Base-by-base conservation (phyloP, 129 eudicot species). In the Escallonia rubra region DNA sequence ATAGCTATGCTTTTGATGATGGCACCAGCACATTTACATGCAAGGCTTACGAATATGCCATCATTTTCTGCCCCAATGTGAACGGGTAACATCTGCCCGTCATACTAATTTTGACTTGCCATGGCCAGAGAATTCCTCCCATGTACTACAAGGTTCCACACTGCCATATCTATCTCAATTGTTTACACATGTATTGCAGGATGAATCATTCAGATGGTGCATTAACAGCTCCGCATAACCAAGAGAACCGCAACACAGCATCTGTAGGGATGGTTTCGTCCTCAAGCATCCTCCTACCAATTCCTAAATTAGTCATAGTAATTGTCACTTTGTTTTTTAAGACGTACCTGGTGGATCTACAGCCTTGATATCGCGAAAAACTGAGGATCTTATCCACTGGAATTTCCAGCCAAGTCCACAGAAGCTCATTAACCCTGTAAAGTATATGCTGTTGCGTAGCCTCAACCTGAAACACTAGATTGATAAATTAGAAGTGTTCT, bases 11-110 rank as follows among this genome's bases (percentile, higher is more conserved):
- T 3, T 93, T 83, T 72, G 98, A 93, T 68, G 98, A 93, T 72
- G 86, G 92, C 64, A 88, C 96, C 4, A 92, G 96, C 87, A 92
- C 95, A 16, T 92, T 89, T 64, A 92, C 98, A 3, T 89, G 98
- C 87, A 84, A 89, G 72, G 95, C 98, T 57, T 59, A 71, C 47
- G 95, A 89, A 55, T 92, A 92, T 49, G 47, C 73, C 73, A 84
- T 93, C 64, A 72, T 84, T 40, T 93, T 89, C 70, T 93, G 98
- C 71, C 98, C 96, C 54, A 76, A 78, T 40, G 16, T 66, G 72
- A 76, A 72, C 34, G 86, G 88, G 96, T 87, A 83, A 76, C 11
- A 16, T 53, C 16, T 23, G 46, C 59, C 13, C 53, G 47, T 69
- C 67, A 54, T 6, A 3, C 45, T 40, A 8, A 10, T 56, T 41